Evolutionary conservation across 2,329 filamentous ascomycete genomes (phyloP).

Genomic region (Calonectria pseudoturangicola): DNA sequence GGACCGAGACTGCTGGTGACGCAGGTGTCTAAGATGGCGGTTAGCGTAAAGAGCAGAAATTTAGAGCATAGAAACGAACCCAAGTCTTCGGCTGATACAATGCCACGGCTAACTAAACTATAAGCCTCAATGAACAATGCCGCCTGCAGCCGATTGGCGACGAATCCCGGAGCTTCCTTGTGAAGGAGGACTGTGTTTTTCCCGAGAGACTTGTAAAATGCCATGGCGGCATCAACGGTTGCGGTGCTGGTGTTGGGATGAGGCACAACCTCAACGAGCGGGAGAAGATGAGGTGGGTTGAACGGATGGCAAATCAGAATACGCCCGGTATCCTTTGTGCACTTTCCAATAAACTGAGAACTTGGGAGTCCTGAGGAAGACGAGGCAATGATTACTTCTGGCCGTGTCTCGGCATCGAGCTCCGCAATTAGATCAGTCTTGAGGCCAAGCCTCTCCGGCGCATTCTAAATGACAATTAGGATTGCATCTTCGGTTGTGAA

Average conservation of each 20-base stretch:
- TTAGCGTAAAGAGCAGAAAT: neutral
- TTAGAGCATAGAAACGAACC: neutral
- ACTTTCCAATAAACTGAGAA: conserved; percentile 15
- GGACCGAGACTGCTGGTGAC: conserved; percentile 15
- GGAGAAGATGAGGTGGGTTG: conserved; percentile 15
- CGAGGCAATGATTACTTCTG: conserved; percentile 13
- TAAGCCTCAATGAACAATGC: conserved; percentile 8
- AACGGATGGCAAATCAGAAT: conserved; percentile 20
- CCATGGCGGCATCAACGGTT: neutral
- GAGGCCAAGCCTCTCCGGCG: conserved; percentile 6
- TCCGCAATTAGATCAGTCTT: conserved; percentile 10
- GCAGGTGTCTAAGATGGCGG: neutral
- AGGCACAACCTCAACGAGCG: conserved; percentile 5
- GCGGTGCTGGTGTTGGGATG: neutral
- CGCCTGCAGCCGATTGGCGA: conserved; percentile 7
- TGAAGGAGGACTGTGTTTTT: conserved; percentile 4
- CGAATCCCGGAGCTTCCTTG: conserved; percentile 8
- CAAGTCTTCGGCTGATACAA: conserved; percentile 13
- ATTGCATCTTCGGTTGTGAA: no score
- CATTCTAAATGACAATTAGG: neutral
- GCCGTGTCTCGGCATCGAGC: conserved; percentile 8
- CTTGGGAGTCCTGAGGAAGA: conserved; percentile 2
- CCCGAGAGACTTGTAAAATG: conserved; percentile 17
- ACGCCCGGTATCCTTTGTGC: conserved; percentile 6
- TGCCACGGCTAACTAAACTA: conserved; percentile 14